Evolutionary conservation across 208 protist genomes (phyloP).

Genomic region (Kentomonas sorsogonicus): DNA sequence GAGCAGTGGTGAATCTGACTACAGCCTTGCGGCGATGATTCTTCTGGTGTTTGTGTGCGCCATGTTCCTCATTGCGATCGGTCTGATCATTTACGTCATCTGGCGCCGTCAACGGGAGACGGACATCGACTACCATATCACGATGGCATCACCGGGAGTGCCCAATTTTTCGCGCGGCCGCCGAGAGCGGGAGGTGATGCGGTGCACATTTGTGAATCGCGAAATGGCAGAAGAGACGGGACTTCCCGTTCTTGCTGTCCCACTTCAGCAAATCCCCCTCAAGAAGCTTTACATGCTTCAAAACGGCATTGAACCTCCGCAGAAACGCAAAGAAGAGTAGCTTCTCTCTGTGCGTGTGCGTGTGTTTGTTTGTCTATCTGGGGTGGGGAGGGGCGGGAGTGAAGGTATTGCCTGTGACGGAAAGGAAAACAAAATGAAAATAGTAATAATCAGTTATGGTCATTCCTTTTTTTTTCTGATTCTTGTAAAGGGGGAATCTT

Average conservation of each 20-base stretch:
- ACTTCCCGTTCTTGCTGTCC: constrained; percentile 15
- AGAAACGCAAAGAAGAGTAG: constrained; percentile 11
- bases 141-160: constrained; percentile 4
- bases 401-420: too few relatives aligned
- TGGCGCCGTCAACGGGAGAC: neutral
- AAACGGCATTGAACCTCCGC: constrained; percentile 5
- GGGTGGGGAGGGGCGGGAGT: too few relatives aligned
- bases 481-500: too few relatives aligned
- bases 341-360: too few relatives aligned
- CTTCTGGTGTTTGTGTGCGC: neutral
- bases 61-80: constrained; percentile 8
- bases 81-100: constrained; percentile 3
- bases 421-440: too few relatives aligned
- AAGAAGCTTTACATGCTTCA: constrained; percentile 17
- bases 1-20: neutral
- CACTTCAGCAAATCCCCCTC: constrained; percentile 17
- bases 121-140: constrained; percentile 8
- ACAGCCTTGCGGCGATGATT: constrained; percentile 5
- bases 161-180: constrained; percentile 7
- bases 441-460: too few relatives aligned
- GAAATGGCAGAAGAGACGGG: too few relatives aligned
- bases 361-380: too few relatives aligned
- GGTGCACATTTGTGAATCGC: neutral
- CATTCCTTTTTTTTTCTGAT: too few relatives aligned
- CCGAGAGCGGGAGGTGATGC: constrained; percentile 11